These are phyloP conservation scores for Prillingera fragicola DNA, from an alignment of 1,284 basidiomycete genomes.

Conservation along the genomic window DNA sequence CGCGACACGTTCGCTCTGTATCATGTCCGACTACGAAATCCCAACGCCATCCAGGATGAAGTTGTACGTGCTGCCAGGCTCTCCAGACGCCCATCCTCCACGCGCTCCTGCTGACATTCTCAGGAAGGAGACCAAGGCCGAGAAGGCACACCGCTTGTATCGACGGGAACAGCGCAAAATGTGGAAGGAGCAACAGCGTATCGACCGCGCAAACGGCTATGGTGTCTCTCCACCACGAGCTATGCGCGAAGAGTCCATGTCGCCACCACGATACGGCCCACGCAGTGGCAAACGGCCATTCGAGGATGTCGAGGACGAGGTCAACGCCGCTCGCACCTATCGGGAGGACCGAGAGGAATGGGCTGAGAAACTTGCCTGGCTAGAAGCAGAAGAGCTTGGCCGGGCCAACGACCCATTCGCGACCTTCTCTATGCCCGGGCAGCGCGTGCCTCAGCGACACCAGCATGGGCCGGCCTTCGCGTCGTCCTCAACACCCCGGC, in stretches of 20 bases:
- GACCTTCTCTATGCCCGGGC: neutral
- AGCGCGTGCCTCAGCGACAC: constrained; percentile 11
- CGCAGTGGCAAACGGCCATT: neutral
- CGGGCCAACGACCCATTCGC: neutral
- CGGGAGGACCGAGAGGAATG: constrained; percentile 16
- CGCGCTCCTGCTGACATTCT: neutral
- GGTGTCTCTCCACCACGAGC: constrained; percentile 21
- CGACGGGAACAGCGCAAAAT: constrained; percentile 24
- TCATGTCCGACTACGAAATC: constrained; percentile 15
- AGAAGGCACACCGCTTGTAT: constrained; percentile 28
- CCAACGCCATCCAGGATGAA: constrained; percentile 13
- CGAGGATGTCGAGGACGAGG: constrained; percentile 8
- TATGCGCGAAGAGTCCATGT: constrained; percentile 18
- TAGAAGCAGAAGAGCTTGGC: constrained; percentile 6
- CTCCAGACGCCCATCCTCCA: neutral
- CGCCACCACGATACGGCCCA: constrained; percentile 21
- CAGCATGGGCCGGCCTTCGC: neutral
- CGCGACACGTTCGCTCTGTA: no score
- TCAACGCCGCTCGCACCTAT: neutral
- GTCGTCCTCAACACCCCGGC: neutral
- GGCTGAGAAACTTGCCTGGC: constrained; percentile 23
- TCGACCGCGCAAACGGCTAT: constrained; percentile 31
- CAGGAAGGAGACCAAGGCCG: constrained; percentile 34
- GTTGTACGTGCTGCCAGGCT: constrained; percentile 10
- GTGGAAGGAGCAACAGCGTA: constrained; percentile 17